phyloP scores from a whole-genome alignment of 805 yeast species.

The Candida sonorensis region DNA sequence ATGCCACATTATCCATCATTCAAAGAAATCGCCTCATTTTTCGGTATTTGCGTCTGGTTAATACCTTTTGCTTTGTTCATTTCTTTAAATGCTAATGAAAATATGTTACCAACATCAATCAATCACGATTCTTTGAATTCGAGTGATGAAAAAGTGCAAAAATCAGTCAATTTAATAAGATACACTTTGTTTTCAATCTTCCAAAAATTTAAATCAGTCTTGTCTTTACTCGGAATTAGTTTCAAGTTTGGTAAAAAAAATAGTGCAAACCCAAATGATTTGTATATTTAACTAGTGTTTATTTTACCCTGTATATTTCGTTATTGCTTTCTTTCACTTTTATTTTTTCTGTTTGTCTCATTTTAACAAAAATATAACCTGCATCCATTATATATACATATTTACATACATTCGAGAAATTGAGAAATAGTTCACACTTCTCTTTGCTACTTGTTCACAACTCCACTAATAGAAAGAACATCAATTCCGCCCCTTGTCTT shows the following conservation, averaged over 20 bases:
- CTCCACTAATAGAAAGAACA: no score
- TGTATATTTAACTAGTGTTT: slow-evolving; percentile 14
- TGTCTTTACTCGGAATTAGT: slow-evolving; percentile 60
- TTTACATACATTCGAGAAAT: no score
- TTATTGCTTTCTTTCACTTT: background rate
- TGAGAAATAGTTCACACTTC: no score
- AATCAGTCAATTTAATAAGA: slow-evolving; percentile 63
- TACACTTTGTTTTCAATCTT: slow-evolving; percentile 50
- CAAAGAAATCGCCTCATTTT: slow-evolving; percentile 89
- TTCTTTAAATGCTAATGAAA: slow-evolving; percentile 86
- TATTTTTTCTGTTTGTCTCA: no score
- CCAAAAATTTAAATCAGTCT: slow-evolving; percentile 36
- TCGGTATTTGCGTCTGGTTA: slow-evolving; percentile 90
- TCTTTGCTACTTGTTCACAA: no score
- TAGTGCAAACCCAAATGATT: slow-evolving; percentile 22
- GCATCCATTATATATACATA: no score
- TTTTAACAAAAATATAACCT: no score
- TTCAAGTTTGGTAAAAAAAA: slow-evolving; percentile 17
- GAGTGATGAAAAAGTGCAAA: slow-evolving; percentile 27
- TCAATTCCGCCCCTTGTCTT: no score
- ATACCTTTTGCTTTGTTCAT: slow-evolving; percentile 90
- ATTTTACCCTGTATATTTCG: no score
- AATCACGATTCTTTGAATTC: no score
- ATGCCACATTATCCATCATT: slow-evolving; percentile 74
- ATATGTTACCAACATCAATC: slow-evolving; percentile 57